Base-by-base conservation (phyloP, 1,139 yeast species). In the Pichia sp. region DNA sequence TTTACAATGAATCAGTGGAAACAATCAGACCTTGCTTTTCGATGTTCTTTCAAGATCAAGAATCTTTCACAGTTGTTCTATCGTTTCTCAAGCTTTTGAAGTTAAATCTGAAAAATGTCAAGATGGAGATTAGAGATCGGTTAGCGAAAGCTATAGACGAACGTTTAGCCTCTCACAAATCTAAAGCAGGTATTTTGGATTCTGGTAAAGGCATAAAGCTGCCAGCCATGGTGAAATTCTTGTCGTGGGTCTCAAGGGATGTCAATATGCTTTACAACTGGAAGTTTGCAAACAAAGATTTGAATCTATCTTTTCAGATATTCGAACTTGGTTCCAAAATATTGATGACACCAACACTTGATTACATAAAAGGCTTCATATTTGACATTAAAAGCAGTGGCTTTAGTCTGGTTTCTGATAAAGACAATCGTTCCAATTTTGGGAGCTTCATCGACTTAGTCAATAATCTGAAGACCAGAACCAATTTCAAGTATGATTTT, bases 241-340 rank as follows among this genome's bases (percentile, higher is more conserved):
- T 53, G 18, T 38, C 48, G 6, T 37, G 38, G 4, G 41, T 47
- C 28, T 44, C 45, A 13, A 38, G 43, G 16, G 56, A 52, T 36
- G 39, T 51, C 6, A 48, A 50, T 27, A 30, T 41, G 11, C 28
- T 51, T 9, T 45, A 45, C 27, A 45, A 49, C 14, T 53, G 58
- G 58, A 43, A 48, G 17, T 28, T 38, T 5, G 37, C 31, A 12
- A 49, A 52, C 32, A 37, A 40, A 16, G 50, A 43, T 14, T 30
- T 52, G 12, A 47, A 50, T 29, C 26, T 35, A 21, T 29, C 42
- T 5, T 51, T 46, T 29, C 40, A 41, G 8, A 36, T 53, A 19
- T 42, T 44, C 32, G 47, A 47, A 17, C 34, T 36, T 22, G 49
- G 50, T 3, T 42, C 43, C 1, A 41, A 41, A 15, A 36, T 40